Evolutionary conservation across 495 filamentous ascomycete genomes (phyloP), one percentile per base, ranked within the genome.

Genomic region (Oidiodendron maius): DNA sequence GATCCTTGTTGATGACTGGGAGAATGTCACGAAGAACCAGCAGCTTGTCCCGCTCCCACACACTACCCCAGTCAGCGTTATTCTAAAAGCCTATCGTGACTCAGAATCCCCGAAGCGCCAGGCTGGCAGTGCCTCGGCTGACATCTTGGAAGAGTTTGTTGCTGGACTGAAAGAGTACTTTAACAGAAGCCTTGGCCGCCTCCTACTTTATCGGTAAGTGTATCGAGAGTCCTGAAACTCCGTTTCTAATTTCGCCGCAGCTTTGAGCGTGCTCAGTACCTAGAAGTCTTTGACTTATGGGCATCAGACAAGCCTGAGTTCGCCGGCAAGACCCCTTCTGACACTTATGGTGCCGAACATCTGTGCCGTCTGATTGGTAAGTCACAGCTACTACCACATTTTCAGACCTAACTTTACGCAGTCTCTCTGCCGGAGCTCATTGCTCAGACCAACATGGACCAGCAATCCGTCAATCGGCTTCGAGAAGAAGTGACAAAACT

Each of bases 361-460:
- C 67, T 98, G 24, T 75, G 82, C 49, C 81, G 93, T 26, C 75
- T 97, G 17, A 83, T 97, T 38, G 89, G 91, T 96, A 84, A 46
- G 75, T 69, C 4, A 18, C 16, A 18, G 4, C 4, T 18, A 4
- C 38, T 40, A 15, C 16, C 6, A 20, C 4, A 18, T 6, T 40
- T 17, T 5, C n/a, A 38, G 11, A 21, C 15, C 38, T 40, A 22
- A 40, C 22, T 61, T 5, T 48, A 16, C 8, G 22, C 23, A 96
- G 93, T 95, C 10, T 82, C 83, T 6, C 80, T 98, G 54, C 93
- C 94, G 0, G 93, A 98, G 64, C 79, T 97, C 22, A 80, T 98
- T 53, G 90, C 89, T 15, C 91, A 96, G 62, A 98, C 93, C 24
- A 96, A 96, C 65, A 95, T 98, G 93, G 93, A 97, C 60, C 70